Percentiles rank a stretch among this genome's conserved stretches.
phyloP scores from a whole-genome alignment of 352 stramenopile genomes.

The Phytophthora macrochlamydospora region DNA sequence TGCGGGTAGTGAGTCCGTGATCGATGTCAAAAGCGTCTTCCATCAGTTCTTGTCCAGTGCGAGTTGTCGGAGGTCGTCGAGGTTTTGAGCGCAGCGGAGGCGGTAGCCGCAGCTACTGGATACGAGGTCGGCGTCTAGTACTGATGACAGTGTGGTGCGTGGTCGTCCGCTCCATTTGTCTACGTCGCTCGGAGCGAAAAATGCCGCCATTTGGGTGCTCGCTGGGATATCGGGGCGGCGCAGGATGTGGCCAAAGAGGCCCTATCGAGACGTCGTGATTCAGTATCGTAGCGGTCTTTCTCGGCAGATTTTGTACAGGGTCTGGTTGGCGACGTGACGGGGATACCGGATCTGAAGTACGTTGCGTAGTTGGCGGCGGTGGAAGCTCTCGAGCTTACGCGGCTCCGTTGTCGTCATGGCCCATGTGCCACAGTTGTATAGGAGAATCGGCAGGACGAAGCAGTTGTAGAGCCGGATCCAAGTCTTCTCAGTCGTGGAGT shows the following conservation, averaged over 20 bases:
- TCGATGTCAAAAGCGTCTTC: background rate
- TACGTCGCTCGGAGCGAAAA: background rate
- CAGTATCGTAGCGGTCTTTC: constrained; percentile 6
- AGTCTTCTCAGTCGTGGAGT: background rate
- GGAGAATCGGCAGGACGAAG: constrained; percentile 1
- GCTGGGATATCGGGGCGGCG: constrained; percentile 5
- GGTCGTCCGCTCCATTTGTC: constrained; percentile 3
- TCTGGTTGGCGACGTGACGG: background rate
- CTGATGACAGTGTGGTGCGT: constrained; percentile 3
- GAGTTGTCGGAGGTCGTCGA: constrained; percentile 5
- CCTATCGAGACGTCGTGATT: constrained; percentile 3
- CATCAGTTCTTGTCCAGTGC: constrained; percentile 1
- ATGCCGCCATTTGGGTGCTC: constrained; percentile 4
- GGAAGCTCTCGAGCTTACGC: constrained; percentile 1
- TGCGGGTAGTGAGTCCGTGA: background rate
- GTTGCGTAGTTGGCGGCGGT: background rate
- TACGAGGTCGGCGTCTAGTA: constrained; percentile 1
- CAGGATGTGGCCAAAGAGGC: constrained; percentile 11
- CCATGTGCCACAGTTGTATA: constrained; percentile 6
- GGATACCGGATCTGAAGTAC: constrained; percentile 3
- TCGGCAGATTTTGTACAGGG: constrained; percentile 7
- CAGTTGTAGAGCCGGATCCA: constrained; percentile 2
- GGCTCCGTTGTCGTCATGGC: constrained; percentile 1
- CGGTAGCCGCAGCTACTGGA: constrained; percentile 6
- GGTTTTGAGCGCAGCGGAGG: background rate